These are phyloP conservation scores for Lactifluus pinguis DNA, from an alignment of 768 basidiomycete species.

Conservation along the genomic window DNA sequence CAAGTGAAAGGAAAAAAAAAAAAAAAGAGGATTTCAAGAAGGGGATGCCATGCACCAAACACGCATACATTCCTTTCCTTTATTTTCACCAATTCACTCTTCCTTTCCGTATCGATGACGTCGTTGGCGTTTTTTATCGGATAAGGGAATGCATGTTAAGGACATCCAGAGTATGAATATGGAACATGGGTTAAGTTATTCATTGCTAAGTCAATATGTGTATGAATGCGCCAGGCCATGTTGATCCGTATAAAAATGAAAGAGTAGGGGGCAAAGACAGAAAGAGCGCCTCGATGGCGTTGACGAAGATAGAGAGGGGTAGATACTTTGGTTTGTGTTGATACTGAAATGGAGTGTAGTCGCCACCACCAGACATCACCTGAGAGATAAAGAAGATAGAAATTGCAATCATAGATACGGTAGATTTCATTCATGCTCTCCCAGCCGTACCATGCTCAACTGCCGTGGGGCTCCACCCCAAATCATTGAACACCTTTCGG, in stretches of 20 bases:
- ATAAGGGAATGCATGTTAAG: neutral
- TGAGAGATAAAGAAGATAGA: neutral
- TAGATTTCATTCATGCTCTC: neutral
- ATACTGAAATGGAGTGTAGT: too few species aligned
- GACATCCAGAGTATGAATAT: neutral
- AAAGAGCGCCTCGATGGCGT: neutral
- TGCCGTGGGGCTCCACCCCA: slow-evolving; percentile 22
- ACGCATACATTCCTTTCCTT: too few species aligned
- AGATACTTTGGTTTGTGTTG: neutral
- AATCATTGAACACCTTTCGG: slow-evolving; percentile 55
- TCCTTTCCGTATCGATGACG: slow-evolving; percentile 3
- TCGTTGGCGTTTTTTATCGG: neutral
- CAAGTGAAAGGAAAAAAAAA: slow-evolving; percentile 9
- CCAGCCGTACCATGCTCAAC: slow-evolving; percentile 1
- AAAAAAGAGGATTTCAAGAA: slow-evolving; percentile 5
- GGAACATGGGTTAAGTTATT: slow-evolving; percentile 14
- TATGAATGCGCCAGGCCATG: slow-evolving; percentile 12
- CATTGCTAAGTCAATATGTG: slow-evolving; percentile 11
- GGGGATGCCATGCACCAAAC: neutral
- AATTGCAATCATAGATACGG: slow-evolving; percentile 2
- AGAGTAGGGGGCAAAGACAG: neutral
- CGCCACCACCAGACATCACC: neutral
- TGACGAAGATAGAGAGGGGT: neutral
- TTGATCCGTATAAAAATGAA: slow-evolving; percentile 11
- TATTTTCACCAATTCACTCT: neutral